These are phyloP conservation scores for Penicillium silybi DNA, from an alignment of 495 filamentous ascomycete genomes.

Conservation along the genomic window DNA sequence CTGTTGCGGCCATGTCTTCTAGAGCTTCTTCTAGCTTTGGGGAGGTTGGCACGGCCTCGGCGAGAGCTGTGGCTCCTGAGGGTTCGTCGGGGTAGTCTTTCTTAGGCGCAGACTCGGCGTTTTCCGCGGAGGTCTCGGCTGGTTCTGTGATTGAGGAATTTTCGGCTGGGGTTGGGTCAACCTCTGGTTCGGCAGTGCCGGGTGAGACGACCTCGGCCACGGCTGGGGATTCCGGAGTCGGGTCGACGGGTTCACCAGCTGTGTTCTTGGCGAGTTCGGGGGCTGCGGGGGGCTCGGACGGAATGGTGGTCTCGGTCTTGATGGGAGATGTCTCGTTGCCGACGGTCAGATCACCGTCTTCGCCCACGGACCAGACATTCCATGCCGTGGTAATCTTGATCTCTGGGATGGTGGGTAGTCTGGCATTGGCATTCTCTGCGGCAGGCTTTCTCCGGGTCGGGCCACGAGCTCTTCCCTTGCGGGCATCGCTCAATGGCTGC, in stretches of 20 bases:
- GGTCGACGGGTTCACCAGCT: slow-evolving; percentile 52
- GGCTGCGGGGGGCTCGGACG: slow-evolving; percentile 23
- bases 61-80: not conserved
- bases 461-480: slow-evolving; percentile 86
- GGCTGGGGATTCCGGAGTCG: slow-evolving; percentile 9
- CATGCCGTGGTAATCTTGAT: slow-evolving; percentile 45
- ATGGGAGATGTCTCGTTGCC: slow-evolving; percentile 24
- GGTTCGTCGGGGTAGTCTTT: slow-evolving; percentile 7
- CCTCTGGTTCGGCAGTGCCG: slow-evolving; percentile 1
- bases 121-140: not conserved
- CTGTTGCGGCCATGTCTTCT: slow-evolving; percentile 26
- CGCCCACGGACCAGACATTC: slow-evolving; percentile 49
- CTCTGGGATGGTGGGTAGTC: slow-evolving; percentile 38
- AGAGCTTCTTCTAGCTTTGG: slow-evolving; percentile 20
- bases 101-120: slow-evolving; percentile 4
- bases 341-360: slow-evolving; percentile 44
- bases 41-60: slow-evolving; percentile 5
- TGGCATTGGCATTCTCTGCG: slow-evolving; percentile 23
- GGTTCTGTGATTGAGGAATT: not conserved
- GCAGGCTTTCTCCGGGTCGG: slow-evolving; percentile 77
- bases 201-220: slow-evolving; percentile 8
- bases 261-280: slow-evolving; percentile 49
- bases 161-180: not conserved
- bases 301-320: slow-evolving; percentile 10
- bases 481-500: slow-evolving; percentile 73